Evolutionary conservation across 177 flowering plant genomes (phyloP).

Genomic region (Telopea speciosissima): DNA sequence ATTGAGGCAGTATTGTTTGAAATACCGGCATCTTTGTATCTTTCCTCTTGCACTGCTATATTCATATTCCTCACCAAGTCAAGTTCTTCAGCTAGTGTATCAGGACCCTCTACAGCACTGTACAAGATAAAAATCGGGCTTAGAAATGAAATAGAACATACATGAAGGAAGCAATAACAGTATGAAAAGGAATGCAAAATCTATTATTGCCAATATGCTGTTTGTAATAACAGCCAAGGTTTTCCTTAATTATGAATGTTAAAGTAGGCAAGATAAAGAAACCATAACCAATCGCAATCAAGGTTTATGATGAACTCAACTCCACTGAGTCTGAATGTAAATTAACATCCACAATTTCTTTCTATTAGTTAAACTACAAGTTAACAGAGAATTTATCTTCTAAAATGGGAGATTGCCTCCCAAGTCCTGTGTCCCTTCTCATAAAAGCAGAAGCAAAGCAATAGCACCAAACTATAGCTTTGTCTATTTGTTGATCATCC

Average conservation of each 20-base stretch:
- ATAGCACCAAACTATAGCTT: background rate
- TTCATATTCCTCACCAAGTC: conserved; percentile 47
- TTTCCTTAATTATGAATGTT: too few relatives aligned
- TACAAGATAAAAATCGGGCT: conserved; percentile 12
- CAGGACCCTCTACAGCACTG: conserved; percentile 81
- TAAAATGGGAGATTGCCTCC: too few relatives aligned
- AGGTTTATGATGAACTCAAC: too few relatives aligned
- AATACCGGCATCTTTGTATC: conserved; percentile 78
- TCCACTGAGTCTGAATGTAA: background rate
- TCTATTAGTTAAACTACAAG: too few relatives aligned
- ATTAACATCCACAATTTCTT: background rate
- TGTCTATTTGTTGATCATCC: background rate
- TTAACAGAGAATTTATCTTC: too few relatives aligned
- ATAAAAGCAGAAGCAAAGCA: background rate
- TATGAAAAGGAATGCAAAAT: background rate
- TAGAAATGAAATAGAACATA: conserved; percentile 1
- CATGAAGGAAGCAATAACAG: background rate
- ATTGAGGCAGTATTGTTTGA: background rate
- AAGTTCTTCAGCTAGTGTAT: conserved; percentile 53
- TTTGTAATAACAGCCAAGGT: too few relatives aligned
- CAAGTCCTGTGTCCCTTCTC: too few relatives aligned
- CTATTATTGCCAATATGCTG: background rate
- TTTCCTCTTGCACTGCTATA: conserved; percentile 56
- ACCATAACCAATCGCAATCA: too few relatives aligned
- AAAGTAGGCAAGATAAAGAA: too few relatives aligned